Evolutionary conservation across 139 green algal genomes (phyloP).

Genomic region (Picochlorum sp.): DNA sequence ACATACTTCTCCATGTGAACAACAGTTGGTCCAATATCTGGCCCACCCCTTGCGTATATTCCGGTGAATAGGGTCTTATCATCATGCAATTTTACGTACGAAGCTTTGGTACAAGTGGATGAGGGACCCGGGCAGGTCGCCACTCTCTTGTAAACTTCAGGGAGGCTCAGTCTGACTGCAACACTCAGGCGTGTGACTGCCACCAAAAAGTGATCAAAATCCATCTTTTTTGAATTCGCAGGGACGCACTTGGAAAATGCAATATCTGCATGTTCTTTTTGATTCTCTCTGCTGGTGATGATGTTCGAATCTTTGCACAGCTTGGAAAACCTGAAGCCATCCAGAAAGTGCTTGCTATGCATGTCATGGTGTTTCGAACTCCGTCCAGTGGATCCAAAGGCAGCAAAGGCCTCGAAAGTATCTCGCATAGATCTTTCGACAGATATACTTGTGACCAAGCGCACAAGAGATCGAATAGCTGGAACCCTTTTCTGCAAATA

Average conservation of each 20-base stretch:
- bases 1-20: not conserved
- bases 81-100: conserved; percentile 4
- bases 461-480: not conserved
- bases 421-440: not conserved
- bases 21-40: not conserved
- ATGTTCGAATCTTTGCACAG: conserved; percentile 10
- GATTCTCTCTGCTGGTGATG: not conserved
- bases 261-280: not conserved
- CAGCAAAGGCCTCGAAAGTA: conserved; percentile 1
- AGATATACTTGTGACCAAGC: not conserved
- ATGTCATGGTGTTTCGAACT: not conserved
- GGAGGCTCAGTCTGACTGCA: not conserved
- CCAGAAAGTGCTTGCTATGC: not conserved
- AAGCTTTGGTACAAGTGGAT: not conserved
- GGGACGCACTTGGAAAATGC: not conserved
- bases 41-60: conserved; percentile 3
- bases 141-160: not conserved
- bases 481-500: not conserved
- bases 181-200: not conserved
- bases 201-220: conserved; percentile 10
- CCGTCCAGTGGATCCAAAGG: not conserved
- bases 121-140: not conserved
- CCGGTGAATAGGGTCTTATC: not conserved
- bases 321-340: conserved; percentile 5
- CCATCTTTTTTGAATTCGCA: not conserved